phyloP scores from a whole-genome alignment of 2,329 filamentous ascomycete species.

The Calonectria hawksworthii region DNA sequence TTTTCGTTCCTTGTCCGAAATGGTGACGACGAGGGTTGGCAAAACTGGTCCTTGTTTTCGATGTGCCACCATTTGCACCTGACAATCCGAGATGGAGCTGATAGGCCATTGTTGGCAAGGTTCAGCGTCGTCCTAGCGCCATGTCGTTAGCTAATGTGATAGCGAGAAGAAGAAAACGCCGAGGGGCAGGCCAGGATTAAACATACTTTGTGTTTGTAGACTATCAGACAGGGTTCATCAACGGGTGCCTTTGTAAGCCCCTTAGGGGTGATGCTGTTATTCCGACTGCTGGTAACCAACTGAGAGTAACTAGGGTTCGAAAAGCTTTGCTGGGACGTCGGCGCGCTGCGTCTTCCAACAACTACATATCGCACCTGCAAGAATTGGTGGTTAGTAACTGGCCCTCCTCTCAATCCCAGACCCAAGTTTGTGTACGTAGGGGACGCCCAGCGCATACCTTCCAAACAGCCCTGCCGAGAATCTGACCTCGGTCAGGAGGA shows the following conservation, averaged over 20 bases:
- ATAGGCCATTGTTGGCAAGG: slow-evolving; percentile 68
- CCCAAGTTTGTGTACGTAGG: slow-evolving; percentile 9
- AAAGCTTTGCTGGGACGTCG: slow-evolving; percentile 51
- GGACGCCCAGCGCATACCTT: slow-evolving; percentile 57
- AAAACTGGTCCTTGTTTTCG: slow-evolving; percentile 72
- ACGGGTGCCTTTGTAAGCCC: slow-evolving; percentile 48
- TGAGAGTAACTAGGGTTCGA: slow-evolving; percentile 56
- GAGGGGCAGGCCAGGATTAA: not conserved
- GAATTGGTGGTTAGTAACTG: slow-evolving; percentile 32
- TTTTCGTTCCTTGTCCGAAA: slow-evolving; percentile 74
- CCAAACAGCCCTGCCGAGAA: slow-evolving; percentile 65
- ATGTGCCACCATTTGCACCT: slow-evolving; percentile 71
- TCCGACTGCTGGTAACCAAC: slow-evolving; percentile 54
- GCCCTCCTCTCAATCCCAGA: not conserved
- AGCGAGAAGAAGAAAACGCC: not conserved
- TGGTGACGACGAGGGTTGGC: slow-evolving; percentile 71
- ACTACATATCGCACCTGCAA: slow-evolving; percentile 71
- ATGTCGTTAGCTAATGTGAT: slow-evolving; percentile 22
- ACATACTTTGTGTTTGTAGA: slow-evolving; percentile 70
- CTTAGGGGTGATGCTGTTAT: slow-evolving; percentile 55
- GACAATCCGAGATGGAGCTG: slow-evolving; percentile 67
- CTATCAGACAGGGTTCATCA: slow-evolving; percentile 64
- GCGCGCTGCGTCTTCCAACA: slow-evolving; percentile 58
- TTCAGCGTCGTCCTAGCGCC: slow-evolving; percentile 63
- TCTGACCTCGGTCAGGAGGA: slow-evolving; percentile 65